These are phyloP conservation scores for Nannochloris sp. DNA, from an alignment of 139 green algal species.

Conservation along the genomic window DNA sequence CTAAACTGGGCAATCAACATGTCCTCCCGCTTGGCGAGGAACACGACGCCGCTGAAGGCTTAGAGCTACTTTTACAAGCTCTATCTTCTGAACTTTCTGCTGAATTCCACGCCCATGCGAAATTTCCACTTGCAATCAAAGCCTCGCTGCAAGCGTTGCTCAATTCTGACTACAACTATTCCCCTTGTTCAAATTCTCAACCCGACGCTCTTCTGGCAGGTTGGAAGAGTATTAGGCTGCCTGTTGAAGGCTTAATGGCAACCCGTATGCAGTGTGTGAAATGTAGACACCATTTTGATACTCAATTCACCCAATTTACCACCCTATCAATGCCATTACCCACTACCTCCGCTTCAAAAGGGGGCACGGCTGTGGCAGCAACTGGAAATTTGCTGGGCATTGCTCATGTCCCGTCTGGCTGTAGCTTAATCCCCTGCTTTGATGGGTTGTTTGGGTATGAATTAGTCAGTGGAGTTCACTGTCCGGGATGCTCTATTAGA, in stretches of 20 bases:
- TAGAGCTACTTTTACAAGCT: not conserved
- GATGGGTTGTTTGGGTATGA: not conserved
- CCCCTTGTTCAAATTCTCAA: not conserved
- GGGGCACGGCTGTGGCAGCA: too few species aligned
- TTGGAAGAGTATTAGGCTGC: not conserved
- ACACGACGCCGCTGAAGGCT: constrained; percentile 4
- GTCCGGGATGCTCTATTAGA: not conserved
- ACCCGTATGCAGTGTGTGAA: not conserved
- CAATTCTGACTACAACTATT: too few species aligned
- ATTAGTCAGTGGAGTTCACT: not conserved
- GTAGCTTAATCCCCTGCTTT: not conserved
- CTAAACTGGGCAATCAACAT: not conserved
- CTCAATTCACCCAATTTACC: not conserved
- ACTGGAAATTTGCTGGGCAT: not conserved
- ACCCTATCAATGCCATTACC: not conserved
- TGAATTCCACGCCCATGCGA: not conserved
- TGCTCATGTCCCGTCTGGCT: not conserved
- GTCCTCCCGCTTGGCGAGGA: not conserved
- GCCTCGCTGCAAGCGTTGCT: not conserved
- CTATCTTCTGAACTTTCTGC: not conserved
- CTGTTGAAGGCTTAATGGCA: not conserved
- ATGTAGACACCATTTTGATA: not conserved
- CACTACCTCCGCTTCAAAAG: too few species aligned
- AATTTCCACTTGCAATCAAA: not conserved
- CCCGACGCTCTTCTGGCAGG: not conserved